Base-by-base conservation (phyloP, 176 grass and related monocot genomes). In the Microstegium vimineum region DNA sequence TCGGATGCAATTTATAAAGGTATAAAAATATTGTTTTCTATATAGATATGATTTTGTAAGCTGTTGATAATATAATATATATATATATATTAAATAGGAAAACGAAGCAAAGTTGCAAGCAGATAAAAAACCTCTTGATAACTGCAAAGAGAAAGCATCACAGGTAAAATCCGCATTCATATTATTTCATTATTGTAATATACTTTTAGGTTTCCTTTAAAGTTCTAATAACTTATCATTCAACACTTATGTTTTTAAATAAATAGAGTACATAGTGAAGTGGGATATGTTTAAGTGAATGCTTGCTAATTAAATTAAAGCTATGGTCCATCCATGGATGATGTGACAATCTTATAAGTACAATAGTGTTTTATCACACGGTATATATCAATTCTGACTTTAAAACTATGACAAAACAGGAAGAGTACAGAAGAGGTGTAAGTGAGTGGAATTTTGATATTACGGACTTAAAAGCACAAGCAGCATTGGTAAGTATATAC, bases 361-460 rank as follows among this genome's bases (percentile, higher is more conserved):
- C 3, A 12, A 3, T 43, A 85, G 8, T 17, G 25, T 23, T 26
- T 13, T 59, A 33, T 31, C 31, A 12, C 13, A 20, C 28, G 20
- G 0, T 11, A 59, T 59, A 0, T 59, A 42, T 62, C 22, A 18
- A 40, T 56, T 79, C 17, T 23, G 20, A 4, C 8, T 28, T 38
- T 47, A 9, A 84, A 12, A 62, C 62, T 75, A 4, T 64, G 12
- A 22, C 62, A 9, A 17, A 51, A 60, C 79, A 98, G 92, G 90
- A 83, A 38, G 90, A 98, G 71, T 98, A 98, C 32, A 87, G 85
- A 85, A 86, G 86, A 73, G 95, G 95, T 71, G 86, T 98, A 32
- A 98, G 95, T 75, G 81, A 90, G 56, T 98, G 95, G 95, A 90
- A 95, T 49, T 98, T 98, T 65, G 92, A 98, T 81, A 88, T 98